Evolutionary conservation across 495 filamentous ascomycete genomes (phyloP).

Genomic region (Penicillium paxilli): DNA sequence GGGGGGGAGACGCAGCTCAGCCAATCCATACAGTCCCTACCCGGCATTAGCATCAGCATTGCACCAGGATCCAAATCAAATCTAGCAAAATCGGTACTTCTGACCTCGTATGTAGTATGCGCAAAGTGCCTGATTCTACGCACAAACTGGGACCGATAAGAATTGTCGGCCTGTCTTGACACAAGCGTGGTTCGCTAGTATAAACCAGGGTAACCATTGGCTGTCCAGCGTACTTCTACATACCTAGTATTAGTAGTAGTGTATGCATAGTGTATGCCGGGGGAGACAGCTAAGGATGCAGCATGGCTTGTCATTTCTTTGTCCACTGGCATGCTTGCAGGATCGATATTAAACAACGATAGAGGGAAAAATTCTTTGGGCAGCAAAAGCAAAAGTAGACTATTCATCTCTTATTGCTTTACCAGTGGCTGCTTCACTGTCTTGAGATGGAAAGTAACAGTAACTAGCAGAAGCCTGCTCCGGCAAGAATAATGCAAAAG

Average conservation of each 20-base stretch:
- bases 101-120: background rate
- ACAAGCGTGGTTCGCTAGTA: constrained; percentile 5
- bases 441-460: background rate
- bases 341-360: constrained; percentile 8
- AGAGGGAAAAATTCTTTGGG: background rate
- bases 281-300: constrained; percentile 1
- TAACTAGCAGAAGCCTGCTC: background rate
- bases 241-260: background rate
- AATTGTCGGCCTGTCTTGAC: constrained; percentile 4
- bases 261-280: constrained; percentile 13
- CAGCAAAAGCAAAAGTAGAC: constrained; percentile 7
- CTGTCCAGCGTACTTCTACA: background rate
- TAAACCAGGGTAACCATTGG: constrained; percentile 20
- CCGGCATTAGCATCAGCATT: background rate
- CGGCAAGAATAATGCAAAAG: constrained; percentile 7
- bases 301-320: constrained; percentile 12
- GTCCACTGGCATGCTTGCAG: constrained; percentile 5
- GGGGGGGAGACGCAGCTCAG: too few species aligned
- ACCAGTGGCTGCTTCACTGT: background rate
- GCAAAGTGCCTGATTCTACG: background rate
- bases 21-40: too few species aligned
- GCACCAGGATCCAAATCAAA: background rate
- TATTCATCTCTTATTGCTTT: constrained; percentile 2
- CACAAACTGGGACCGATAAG: constrained; percentile 5
- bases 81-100: background rate